A percentile compares a stretch with the other conserved stretches of the same genome.
Conservation (phyloP, 495 filamentous ascomycete genomes). For the Penicillium canariense region DNA sequence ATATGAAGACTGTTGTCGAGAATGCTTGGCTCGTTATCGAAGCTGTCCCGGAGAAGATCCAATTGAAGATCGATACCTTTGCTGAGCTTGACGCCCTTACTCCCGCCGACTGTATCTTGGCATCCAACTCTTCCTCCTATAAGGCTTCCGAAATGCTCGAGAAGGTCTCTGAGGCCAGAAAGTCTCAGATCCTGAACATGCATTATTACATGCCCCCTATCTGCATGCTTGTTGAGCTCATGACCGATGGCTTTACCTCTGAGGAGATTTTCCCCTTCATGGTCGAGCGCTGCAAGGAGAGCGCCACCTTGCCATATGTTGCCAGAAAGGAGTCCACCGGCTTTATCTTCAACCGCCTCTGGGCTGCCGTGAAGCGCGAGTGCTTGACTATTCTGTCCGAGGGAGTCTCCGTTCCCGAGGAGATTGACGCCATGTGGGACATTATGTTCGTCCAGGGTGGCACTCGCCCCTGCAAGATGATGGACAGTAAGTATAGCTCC, state of each 20-base stretch:
- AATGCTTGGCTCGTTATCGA: slow-evolving; percentile 53
- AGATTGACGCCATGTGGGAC: slow-evolving; percentile 44
- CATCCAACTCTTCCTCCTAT: slow-evolving; percentile 51
- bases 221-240: slow-evolving; percentile 47
- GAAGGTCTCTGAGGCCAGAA: slow-evolving; percentile 34
- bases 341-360: slow-evolving; percentile 52
- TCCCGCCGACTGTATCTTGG: slow-evolving; percentile 48
- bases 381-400: slow-evolving; percentile 44
- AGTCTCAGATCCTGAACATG: slow-evolving; percentile 41
- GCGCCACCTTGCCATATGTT: slow-evolving; percentile 38
- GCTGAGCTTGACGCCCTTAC: slow-evolving; percentile 43
- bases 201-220: slow-evolving; percentile 50
- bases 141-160: slow-evolving; percentile 45
- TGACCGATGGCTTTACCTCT: slow-evolving; percentile 49
- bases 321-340: slow-evolving; percentile 46
- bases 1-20: slow-evolving; percentile 35
- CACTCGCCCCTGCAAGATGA: slow-evolving; percentile 27
- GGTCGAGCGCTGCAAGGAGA: slow-evolving; percentile 34
- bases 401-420: slow-evolving; percentile 41
- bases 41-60: slow-evolving; percentile 52
- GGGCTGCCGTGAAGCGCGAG: slow-evolving; percentile 55
- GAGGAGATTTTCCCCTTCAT: slow-evolving; percentile 46
- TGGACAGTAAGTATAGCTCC: slow-evolving; percentile 28
- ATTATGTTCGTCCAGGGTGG: slow-evolving; percentile 37
- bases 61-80: slow-evolving; percentile 50